Percentiles rank a stretch among this genome's conserved stretches.
phyloP scores from a whole-genome alignment of 192 early-diverging fungal species.

The Funneliformis mosseae region DNA sequence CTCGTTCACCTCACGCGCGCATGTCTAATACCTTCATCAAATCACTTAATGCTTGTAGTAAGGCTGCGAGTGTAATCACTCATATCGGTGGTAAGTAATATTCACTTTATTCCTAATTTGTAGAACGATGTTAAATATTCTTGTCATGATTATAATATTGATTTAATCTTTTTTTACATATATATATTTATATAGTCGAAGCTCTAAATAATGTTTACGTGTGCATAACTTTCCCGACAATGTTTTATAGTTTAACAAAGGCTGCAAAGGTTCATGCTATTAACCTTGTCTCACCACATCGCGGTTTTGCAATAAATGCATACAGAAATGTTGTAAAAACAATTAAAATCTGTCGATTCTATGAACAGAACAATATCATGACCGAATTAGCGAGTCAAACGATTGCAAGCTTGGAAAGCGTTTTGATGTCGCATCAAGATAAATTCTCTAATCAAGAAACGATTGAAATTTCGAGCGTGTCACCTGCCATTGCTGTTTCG shows the following conservation, averaged over 20 bases:
- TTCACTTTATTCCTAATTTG: not conserved
- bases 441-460: not conserved
- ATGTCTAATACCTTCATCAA: slow-evolving; percentile 14
- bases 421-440: slow-evolving; percentile 22
- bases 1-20: not conserved
- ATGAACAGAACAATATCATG: slow-evolving; percentile 23
- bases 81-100: slow-evolving; percentile 25
- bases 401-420: slow-evolving; percentile 7
- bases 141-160: not conserved
- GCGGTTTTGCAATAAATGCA: slow-evolving; percentile 8
- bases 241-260: slow-evolving; percentile 28
- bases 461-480: not conserved
- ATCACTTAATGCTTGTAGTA: slow-evolving; percentile 18
- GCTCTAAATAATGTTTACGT: slow-evolving; percentile 30
- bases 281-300: slow-evolving; percentile 17
- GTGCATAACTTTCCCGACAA: slow-evolving; percentile 26
- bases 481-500: no score
- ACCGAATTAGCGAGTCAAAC: slow-evolving; percentile 25
- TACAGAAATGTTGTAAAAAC: slow-evolving; percentile 24
- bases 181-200: not conserved
- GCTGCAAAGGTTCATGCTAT: slow-evolving; percentile 27
- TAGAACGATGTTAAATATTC: not conserved
- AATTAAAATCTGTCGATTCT: slow-evolving; percentile 21
- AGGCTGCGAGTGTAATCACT: slow-evolving; percentile 12
- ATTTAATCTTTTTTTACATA: not conserved